These are phyloP conservation scores for Trematosphaeria pertusa DNA, from an alignment of 2,329 filamentous ascomycete genomes.

Conservation along the genomic window DNA sequence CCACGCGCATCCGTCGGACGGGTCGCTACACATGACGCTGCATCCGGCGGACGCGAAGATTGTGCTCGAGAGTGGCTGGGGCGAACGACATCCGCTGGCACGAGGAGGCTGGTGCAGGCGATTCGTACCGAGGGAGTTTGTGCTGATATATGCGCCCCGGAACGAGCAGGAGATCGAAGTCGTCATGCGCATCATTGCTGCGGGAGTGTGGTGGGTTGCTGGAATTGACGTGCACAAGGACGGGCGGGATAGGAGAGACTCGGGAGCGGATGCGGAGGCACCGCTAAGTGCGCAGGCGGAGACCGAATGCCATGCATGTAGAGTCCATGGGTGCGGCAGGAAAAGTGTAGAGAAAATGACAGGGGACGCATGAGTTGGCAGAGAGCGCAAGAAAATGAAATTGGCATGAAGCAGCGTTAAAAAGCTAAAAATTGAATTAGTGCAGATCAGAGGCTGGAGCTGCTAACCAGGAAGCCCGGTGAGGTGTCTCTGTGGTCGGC, in stretches of 20 bases:
- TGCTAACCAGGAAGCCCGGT: no score
- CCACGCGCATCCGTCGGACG: slow-evolving; percentile 79
- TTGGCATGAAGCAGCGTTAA: neutral
- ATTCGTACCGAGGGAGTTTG: slow-evolving; percentile 76
- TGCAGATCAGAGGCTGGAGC: no score
- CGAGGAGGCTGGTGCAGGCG: slow-evolving; percentile 69
- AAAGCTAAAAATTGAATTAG: neutral
- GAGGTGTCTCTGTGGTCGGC: no score
- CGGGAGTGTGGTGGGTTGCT: slow-evolving; percentile 73
- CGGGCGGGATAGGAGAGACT: slow-evolving; percentile 26
- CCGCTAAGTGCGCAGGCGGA: slow-evolving; percentile 25
- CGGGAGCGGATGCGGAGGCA: slow-evolving; percentile 28
- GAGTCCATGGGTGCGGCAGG: slow-evolving; percentile 30
- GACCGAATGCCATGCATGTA: slow-evolving; percentile 36
- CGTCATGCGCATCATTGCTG: slow-evolving; percentile 73
- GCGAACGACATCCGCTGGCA: slow-evolving; percentile 71
- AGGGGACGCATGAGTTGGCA: slow-evolving; percentile 25
- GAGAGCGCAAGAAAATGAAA: neutral
- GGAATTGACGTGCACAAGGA: slow-evolving; percentile 42
- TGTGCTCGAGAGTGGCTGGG: slow-evolving; percentile 79
- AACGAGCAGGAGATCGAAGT: slow-evolving; percentile 71
- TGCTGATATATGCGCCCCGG: slow-evolving; percentile 83
- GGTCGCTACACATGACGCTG: slow-evolving; percentile 79
- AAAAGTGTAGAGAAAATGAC: slow-evolving; percentile 35
- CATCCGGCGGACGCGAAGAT: slow-evolving; percentile 78